Percentiles rank a stretch among this genome's conserved stretches.
These are phyloP conservation scores for Poronia punctata DNA, from an alignment of 495 filamentous ascomycete species.

Conservation along the genomic window DNA sequence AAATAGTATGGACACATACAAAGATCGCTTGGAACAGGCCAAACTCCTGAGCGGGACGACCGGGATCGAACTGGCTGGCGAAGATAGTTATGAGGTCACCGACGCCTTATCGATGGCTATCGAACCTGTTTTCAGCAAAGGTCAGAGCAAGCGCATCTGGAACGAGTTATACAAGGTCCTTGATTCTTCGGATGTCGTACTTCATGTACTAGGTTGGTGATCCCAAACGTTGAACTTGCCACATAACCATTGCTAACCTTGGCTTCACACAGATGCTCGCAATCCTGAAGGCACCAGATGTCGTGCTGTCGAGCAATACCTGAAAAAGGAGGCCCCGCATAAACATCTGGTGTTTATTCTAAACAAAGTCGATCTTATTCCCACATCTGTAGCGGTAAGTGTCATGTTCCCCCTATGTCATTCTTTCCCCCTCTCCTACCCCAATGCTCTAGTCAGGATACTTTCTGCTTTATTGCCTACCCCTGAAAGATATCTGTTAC, in stretches of 20 bases:
- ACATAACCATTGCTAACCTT: neutral
- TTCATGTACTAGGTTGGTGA: slow-evolving; percentile 61
- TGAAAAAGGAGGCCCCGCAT: slow-evolving; percentile 85
- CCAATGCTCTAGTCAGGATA: slow-evolving; percentile 94
- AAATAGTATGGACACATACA: slow-evolving; percentile 69
- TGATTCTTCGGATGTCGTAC: slow-evolving; percentile 90
- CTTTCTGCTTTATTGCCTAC: slow-evolving; percentile 46
- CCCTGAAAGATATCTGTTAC: slow-evolving; percentile 92
- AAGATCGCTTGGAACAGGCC: slow-evolving; percentile 68
- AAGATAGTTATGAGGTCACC: slow-evolving; percentile 38
- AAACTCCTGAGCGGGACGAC: slow-evolving; percentile 62
- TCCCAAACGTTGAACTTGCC: neutral
- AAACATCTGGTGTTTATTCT: slow-evolving; percentile 90
- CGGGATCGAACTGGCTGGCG: slow-evolving; percentile 40
- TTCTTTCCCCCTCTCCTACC: slow-evolving; percentile 15
- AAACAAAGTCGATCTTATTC: slow-evolving; percentile 96
- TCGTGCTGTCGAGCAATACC: slow-evolving; percentile 87
- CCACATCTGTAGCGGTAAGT: slow-evolving; percentile 90
- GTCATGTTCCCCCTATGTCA: slow-evolving; percentile 13
- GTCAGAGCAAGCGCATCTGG: slow-evolving; percentile 92
- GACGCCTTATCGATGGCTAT: slow-evolving; percentile 58
- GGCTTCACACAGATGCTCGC: slow-evolving; percentile 55
- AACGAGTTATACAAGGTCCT: slow-evolving; percentile 97
- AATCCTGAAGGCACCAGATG: slow-evolving; percentile 89
- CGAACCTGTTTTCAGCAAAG: slow-evolving; percentile 90